phyloP scores from a whole-genome alignment of 495 filamentous ascomycete species.

The Xeromyces bisporus region DNA sequence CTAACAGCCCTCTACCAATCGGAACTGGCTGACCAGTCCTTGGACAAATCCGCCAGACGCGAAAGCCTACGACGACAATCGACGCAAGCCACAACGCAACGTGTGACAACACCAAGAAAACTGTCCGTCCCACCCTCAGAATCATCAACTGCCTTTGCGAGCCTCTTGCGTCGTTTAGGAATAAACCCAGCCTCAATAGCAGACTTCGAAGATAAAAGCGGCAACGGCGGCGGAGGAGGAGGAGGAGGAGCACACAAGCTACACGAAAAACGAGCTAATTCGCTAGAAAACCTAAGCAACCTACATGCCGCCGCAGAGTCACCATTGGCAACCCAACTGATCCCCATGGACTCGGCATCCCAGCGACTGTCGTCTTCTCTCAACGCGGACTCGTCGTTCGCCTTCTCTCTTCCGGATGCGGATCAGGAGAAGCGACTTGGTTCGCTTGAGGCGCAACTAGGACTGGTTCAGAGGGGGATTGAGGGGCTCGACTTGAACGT shows the following conservation, averaged over 20 bases:
- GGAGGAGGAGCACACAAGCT: slow-evolving; percentile 10
- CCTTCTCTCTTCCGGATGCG: slow-evolving; percentile 14
- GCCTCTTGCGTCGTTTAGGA: slow-evolving; percentile 22
- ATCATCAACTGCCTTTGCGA: slow-evolving; percentile 17
- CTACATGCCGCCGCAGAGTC: slow-evolving; percentile 16
- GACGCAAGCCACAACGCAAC: slow-evolving; percentile 7
- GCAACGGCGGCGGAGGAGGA: too few species aligned
- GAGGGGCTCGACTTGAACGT: slow-evolving; percentile 19
- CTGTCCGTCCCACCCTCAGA: slow-evolving; percentile 5
- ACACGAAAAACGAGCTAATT: slow-evolving; percentile 14
- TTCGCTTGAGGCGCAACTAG: slow-evolving; percentile 16
- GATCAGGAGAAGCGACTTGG: slow-evolving; percentile 12
- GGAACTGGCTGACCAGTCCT: slow-evolving; percentile 12
- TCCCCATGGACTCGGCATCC: slow-evolving; percentile 15
- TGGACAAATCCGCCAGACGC: slow-evolving; percentile 12
- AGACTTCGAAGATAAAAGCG: slow-evolving; percentile 11
- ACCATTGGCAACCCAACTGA: slow-evolving; percentile 14
- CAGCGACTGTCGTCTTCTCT: slow-evolving; percentile 19
- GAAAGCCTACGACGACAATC: slow-evolving; percentile 18
- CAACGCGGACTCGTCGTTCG: slow-evolving; percentile 15
- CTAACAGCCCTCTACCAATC: slow-evolving; percentile 18
- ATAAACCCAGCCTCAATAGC: slow-evolving; percentile 18
- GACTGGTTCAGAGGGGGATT: slow-evolving; percentile 17
- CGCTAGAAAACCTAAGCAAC: slow-evolving; percentile 12
- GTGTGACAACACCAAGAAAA: slow-evolving; percentile 6